A percentile compares a stretch with the other conserved stretches of the same genome.
These are phyloP conservation scores for Metroxylon sagu DNA, from an alignment of 176 grass and related monocot genomes.

Conservation along the genomic window DNA sequence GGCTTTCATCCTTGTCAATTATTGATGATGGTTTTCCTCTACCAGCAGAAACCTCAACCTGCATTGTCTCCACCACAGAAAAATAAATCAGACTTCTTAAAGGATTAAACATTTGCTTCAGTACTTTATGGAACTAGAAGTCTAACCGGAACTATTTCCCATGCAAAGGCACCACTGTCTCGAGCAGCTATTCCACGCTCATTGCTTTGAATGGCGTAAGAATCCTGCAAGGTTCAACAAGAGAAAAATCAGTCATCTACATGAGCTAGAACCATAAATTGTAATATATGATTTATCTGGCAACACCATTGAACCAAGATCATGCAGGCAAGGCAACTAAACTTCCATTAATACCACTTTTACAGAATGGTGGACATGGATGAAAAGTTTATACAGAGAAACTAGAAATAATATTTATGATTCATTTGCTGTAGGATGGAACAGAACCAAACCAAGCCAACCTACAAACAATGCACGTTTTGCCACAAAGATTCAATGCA, in stretches of 20 bases:
- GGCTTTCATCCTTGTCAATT: slow-evolving; percentile 82
- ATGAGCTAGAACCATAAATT: not conserved
- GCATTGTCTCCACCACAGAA: slow-evolving; percentile 3
- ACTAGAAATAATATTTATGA: too few species aligned
- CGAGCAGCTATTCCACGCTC: slow-evolving; percentile 84
- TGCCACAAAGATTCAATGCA: too few species aligned
- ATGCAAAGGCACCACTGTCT: slow-evolving; percentile 75
- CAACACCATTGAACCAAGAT: too few species aligned
- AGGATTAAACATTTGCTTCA: slow-evolving; percentile 7
- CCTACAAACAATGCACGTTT: too few species aligned
- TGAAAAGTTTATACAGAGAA: too few species aligned
- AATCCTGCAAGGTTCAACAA: slow-evolving; percentile 42
- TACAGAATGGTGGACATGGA: too few species aligned
- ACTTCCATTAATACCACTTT: too few species aligned
- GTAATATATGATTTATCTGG: not conserved
- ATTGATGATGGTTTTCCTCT: slow-evolving; percentile 60
- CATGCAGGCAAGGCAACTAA: too few species aligned
- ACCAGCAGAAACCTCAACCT: slow-evolving; percentile 88
- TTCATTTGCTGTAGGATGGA: too few species aligned
- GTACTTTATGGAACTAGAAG: slow-evolving; percentile 1
- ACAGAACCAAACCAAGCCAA: too few species aligned
- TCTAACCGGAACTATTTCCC: slow-evolving; percentile 81
- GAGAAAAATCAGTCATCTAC: slow-evolving; percentile 3
- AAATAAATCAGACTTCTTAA: slow-evolving; percentile 4
- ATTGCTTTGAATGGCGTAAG: slow-evolving; percentile 89